phyloP scores from a whole-genome alignment of 495 filamentous ascomycete species.

The Penicillium atrosanguineum region DNA sequence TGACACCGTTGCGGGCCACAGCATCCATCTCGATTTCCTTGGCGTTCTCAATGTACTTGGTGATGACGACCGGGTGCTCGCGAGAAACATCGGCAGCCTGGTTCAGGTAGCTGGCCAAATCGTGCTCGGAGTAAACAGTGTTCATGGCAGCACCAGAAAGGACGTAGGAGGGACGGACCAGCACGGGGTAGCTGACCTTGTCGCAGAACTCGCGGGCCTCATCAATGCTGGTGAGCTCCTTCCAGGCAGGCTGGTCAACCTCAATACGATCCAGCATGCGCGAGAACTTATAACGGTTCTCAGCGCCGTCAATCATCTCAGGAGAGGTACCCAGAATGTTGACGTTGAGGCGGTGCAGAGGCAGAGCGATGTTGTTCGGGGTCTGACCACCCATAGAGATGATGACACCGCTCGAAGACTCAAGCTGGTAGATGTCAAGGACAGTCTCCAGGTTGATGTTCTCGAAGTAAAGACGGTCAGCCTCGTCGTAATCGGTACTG shows the following conservation, averaged over 20 bases:
- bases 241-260: constrained; percentile 96
- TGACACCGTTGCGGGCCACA: constrained; percentile 80
- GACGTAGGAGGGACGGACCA: constrained; percentile 95
- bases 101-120: constrained; percentile 85
- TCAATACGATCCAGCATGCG: constrained; percentile 93
- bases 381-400: constrained; percentile 98
- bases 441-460: constrained; percentile 95
- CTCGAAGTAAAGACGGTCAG: constrained; percentile 93
- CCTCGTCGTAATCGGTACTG: constrained; percentile 94
- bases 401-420: constrained; percentile 84
- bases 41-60: constrained; percentile 96
- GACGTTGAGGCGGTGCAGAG: constrained; percentile 82
- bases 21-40: constrained; percentile 98
- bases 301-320: constrained; percentile 97
- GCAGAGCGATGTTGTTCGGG: constrained; percentile 96
- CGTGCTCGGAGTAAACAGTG: constrained; percentile 89
- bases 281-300: constrained; percentile 99
- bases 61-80: constrained; percentile 98
- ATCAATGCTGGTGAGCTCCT: constrained; percentile 88
- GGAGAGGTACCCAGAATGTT: constrained; percentile 93
- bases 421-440: constrained; percentile 91
- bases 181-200: constrained; percentile 87
- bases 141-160: constrained; percentile 99
- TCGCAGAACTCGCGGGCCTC: constrained; percentile 84
- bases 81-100: constrained; percentile 90